Conservation (phyloP, 2,329 filamentous ascomycete genomes). For the Dendrostoma leiphaemia region DNA sequence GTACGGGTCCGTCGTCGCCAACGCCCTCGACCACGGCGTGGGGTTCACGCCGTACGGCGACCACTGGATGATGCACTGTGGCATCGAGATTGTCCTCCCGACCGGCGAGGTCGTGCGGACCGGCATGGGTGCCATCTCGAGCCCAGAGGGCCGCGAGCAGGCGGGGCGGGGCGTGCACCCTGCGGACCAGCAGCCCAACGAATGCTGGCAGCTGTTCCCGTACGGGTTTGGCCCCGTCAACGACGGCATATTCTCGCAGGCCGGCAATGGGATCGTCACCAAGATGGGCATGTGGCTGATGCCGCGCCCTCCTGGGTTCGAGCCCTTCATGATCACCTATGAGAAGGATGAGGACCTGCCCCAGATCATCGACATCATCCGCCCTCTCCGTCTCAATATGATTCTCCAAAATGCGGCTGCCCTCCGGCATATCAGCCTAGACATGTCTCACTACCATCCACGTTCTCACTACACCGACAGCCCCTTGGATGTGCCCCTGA, state of each 20-base stretch:
- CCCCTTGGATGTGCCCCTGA: slow-evolving; percentile 32
- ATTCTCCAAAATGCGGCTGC: slow-evolving; percentile 45
- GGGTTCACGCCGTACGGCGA: slow-evolving; percentile 43
- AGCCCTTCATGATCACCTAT: slow-evolving; percentile 39
- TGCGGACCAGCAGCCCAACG: slow-evolving; percentile 27
- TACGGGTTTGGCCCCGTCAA: slow-evolving; percentile 38
- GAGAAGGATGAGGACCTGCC: slow-evolving; percentile 33
- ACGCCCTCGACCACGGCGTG: slow-evolving; percentile 43
- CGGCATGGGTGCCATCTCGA: slow-evolving; percentile 47
- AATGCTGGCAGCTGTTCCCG: slow-evolving; percentile 34
- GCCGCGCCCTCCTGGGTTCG: slow-evolving; percentile 31
- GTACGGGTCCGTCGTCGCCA: slow-evolving; percentile 43
- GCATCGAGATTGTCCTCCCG: slow-evolving; percentile 43
- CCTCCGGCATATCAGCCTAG: slow-evolving; percentile 40
- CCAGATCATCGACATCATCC: slow-evolving; percentile 35
- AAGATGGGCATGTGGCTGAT: slow-evolving; percentile 50
- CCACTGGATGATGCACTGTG: slow-evolving; percentile 39
- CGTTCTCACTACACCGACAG: slow-evolving; percentile 23
- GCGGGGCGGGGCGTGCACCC: slow-evolving; percentile 32
- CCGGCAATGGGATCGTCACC: slow-evolving; percentile 50
- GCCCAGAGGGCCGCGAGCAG: too few relatives aligned
- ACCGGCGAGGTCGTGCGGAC: slow-evolving; percentile 43
- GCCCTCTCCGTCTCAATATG: slow-evolving; percentile 27
- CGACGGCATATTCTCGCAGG: slow-evolving; percentile 49
- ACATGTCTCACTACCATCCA: slow-evolving; percentile 35